These are phyloP conservation scores for Corymbia citriodora DNA, from an alignment of 441 rosid genomes.

Conservation along the genomic window DNA sequence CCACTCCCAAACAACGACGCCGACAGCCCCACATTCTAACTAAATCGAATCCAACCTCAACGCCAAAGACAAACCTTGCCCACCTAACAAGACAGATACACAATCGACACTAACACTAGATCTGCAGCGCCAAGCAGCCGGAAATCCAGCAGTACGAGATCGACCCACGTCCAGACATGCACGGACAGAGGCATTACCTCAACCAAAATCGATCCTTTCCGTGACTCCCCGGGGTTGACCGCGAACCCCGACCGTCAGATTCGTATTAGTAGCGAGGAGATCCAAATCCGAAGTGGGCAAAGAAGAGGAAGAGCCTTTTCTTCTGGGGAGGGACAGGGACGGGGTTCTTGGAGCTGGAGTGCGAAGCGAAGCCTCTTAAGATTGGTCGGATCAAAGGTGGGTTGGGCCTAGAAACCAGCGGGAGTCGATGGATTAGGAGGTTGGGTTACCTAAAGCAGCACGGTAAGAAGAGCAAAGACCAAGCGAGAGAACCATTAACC, in stretches of 20 bases:
- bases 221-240: neutral
- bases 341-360: neutral
- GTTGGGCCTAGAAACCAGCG: neutral
- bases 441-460: neutral
- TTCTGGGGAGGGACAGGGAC: neutral
- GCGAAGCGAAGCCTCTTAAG: neutral
- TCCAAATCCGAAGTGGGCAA: neutral
- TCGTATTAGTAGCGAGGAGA: neutral
- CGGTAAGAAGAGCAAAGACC: neutral
- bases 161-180: neutral
- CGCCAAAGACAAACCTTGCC: neutral
- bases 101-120: neutral
- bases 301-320: neutral
- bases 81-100: neutral
- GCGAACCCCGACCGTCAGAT: neutral
- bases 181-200: neutral
- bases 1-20: neutral
- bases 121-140: neutral
- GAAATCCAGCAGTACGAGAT: neutral
- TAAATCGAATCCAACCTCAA: neutral
- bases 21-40: neutral
- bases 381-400: neutral
- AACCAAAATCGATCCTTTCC: neutral
- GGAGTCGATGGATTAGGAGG: neutral
- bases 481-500: neutral